Base-by-base conservation (phyloP, 2,329 filamentous ascomycete genomes). In the Scedosporium aurantiacum region DNA sequence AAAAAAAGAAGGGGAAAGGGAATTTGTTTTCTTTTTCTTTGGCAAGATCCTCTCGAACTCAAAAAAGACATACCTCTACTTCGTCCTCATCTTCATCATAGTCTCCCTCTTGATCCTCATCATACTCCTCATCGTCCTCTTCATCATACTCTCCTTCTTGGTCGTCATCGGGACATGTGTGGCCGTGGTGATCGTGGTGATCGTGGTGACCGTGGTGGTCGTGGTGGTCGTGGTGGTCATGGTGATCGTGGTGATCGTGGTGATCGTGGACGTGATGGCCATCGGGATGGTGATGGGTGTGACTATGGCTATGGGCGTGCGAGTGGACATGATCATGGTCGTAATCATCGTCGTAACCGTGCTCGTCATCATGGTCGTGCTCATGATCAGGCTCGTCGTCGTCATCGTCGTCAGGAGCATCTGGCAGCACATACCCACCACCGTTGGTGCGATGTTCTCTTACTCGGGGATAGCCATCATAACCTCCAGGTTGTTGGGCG, bases 301-400 rank as follows among this genome's bases (percentile, higher is more conserved):
- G 85, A 52, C 88, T 85, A 60, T 88, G 85, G 54, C 88, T 85
- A 60, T 88, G 84, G 63, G 88, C 85, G 62, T 87, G 85, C 64
- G 89, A 86, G 43, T 87, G 84, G 64, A 72, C 73, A 70, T 83
- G 81, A 66, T 74, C 74, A 63, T 58, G 55, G 65, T 92, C 88
- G 62, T 92, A 88, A 68, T 91, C 89, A 68, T 87, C 85, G 67
- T 88, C 84, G 71, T 91, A 90, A 72, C 85, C 87, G 74, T 95
- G 89, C 69, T 50, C 21, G 4, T 28, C 78, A 64, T 79, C 18
- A 54, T 54, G 50, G n/a, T 25, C 85, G 61, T 88, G 84, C 63
- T 88, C 85, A 61, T 87, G 85, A 64, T 90, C 87, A 23, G n/a
- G 52, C 16, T 56, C 52, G 23, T 16, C 16, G 64, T 92, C 88